These are phyloP conservation scores for Alnus glutinosa DNA, from an alignment of 306 rosid species.

Conservation along the genomic window DNA sequence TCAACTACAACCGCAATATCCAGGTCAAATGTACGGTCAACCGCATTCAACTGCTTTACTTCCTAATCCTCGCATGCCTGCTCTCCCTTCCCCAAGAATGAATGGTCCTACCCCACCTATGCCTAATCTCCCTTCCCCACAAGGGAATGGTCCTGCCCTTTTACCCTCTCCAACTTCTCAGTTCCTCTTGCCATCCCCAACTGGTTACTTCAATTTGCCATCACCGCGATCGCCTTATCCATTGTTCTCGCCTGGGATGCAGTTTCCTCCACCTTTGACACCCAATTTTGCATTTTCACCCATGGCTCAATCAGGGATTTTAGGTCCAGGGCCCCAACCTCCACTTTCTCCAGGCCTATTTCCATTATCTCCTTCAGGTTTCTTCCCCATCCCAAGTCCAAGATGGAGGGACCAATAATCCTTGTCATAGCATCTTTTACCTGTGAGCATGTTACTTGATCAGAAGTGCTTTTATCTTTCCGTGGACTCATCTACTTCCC, in stretches of 20 bases:
- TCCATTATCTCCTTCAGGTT: constrained; percentile 81
- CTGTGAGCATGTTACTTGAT: constrained; percentile 35
- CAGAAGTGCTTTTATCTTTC: constrained; percentile 28
- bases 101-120: constrained; percentile 46
- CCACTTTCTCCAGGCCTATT: constrained; percentile 86
- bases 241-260: constrained; percentile 78
- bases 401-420: constrained; percentile 76
- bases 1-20: constrained; percentile 46
- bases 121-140: constrained; percentile 52
- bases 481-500: constrained; percentile 19
- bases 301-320: constrained; percentile 71
- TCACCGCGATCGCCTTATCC: constrained; percentile 87
- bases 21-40: constrained; percentile 36
- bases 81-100: constrained; percentile 51
- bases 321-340: constrained; percentile 93
- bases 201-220: constrained; percentile 60
- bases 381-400: constrained; percentile 79
- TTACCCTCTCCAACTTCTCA: constrained; percentile 89
- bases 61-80: constrained; percentile 56
- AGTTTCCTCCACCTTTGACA: constrained; percentile 66
- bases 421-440: constrained; percentile 18
- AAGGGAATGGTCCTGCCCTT: constrained; percentile 50
- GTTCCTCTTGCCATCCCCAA: constrained; percentile 82
- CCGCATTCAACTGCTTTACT: constrained; percentile 54
- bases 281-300: constrained; percentile 82